phyloP scores from a whole-genome alignment of 352 stramenopile species.

The Phytophthora tentaculata region DNA sequence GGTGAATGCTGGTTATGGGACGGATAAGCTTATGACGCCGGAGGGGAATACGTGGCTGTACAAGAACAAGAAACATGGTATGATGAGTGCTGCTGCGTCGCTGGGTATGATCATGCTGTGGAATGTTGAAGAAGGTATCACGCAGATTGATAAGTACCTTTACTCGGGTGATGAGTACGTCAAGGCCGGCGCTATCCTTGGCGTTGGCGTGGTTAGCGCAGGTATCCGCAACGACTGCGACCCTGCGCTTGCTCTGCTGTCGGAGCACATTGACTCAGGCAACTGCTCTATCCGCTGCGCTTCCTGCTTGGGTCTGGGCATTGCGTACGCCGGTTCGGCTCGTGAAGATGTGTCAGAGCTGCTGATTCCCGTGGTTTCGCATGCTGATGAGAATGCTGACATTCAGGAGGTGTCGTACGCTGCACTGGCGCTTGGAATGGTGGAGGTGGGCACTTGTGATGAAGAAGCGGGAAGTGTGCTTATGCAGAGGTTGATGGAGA shows the following conservation, averaged over 20 bases:
- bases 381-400: conserved; percentile 92
- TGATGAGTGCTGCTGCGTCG: conserved; percentile 98
- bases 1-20: conserved; percentile 98
- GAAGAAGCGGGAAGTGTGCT: conserved; percentile 96
- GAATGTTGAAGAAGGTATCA: conserved; percentile 99
- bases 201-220: conserved; percentile 95
- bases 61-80: conserved; percentile 99
- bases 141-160: conserved; percentile 99
- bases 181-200: conserved; percentile 97
- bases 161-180: conserved; percentile 98
- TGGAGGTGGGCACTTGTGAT: conserved; percentile 98
- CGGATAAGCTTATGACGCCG: conserved; percentile 95
- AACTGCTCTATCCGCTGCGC: conserved; percentile 95
- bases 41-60: conserved; percentile 98
- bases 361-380: conserved; percentile 94
- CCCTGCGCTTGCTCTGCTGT: conserved; percentile 96
- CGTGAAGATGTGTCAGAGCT: conserved; percentile 98
- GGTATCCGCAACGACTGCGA: conserved; percentile 97
- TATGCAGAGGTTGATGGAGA: conserved; percentile 98
- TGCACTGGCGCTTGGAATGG: conserved; percentile 96
- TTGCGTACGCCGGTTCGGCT: conserved; percentile 97
- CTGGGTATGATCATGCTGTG: conserved; percentile 98
- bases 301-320: conserved; percentile 95
- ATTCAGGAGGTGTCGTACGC: conserved; percentile 93
- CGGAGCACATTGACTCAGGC: conserved; percentile 96